phyloP scores from a whole-genome alignment of 2,329 filamentous ascomycete genomes.

The Blastomyces emzantsi region DNA sequence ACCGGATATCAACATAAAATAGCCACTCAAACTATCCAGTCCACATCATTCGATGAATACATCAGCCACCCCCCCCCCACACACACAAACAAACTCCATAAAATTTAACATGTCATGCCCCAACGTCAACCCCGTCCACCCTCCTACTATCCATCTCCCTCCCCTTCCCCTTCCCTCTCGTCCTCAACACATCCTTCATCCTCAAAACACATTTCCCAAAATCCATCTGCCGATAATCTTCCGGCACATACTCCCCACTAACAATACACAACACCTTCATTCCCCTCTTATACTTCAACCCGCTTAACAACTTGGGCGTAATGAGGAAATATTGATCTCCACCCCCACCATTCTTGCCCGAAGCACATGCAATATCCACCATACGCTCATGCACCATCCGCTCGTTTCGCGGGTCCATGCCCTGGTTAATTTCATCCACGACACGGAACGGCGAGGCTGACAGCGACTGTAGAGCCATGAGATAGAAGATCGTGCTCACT shows the following conservation, averaged over 20 bases:
- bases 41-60: neutral
- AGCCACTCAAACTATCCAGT: neutral
- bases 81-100: neutral
- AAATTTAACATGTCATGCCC: neutral
- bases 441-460: slow-evolving; percentile 94
- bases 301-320: slow-evolving; percentile 86
- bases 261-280: slow-evolving; percentile 95
- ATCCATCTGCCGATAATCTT: slow-evolving; percentile 30
- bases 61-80: too few species aligned
- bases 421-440: slow-evolving; percentile 98
- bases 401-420: slow-evolving; percentile 98
- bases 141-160: neutral
- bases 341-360: slow-evolving; percentile 41
- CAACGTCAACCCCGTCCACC: slow-evolving; percentile 1
- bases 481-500: slow-evolving; percentile 96
- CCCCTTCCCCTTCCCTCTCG: slow-evolving; percentile 9
- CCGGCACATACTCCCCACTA: slow-evolving; percentile 60
- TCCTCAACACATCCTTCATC: slow-evolving; percentile 26
- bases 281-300: slow-evolving; percentile 73
- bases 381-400: slow-evolving; percentile 96
- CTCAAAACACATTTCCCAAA: slow-evolving; percentile 29
- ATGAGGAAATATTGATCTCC: slow-evolving; percentile 84
- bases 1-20: neutral
- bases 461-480: slow-evolving; percentile 93
- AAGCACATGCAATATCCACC: slow-evolving; percentile 84